A percentile compares a stretch with the other conserved stretches of the same genome.
These are phyloP conservation scores for Talaromyces marneffei DNA, from an alignment of 2,329 filamentous ascomycete species.

Conservation along the genomic window DNA sequence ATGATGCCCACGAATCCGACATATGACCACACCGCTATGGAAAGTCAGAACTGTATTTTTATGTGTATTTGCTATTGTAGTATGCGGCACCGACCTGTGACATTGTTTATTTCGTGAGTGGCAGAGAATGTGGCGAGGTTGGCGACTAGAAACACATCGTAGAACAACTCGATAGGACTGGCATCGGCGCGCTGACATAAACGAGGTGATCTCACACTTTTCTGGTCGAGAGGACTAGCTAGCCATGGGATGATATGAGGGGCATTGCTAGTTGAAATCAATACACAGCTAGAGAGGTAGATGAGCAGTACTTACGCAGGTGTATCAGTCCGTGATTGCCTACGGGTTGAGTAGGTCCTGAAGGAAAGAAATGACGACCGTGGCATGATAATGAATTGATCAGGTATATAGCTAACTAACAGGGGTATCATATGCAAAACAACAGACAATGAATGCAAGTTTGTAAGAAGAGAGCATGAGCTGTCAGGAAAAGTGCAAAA, in stretches of 20 bases:
- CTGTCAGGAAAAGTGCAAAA: neutral
- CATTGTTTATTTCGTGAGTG: constrained; percentile 50
- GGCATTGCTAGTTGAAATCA: constrained; percentile 2
- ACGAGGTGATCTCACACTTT: constrained; percentile 21
- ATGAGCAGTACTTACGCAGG: constrained; percentile 20
- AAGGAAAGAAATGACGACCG: constrained; percentile 27
- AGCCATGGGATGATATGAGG: constrained; percentile 25
- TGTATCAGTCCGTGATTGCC: constrained; percentile 14
- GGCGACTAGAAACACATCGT: constrained; percentile 58
- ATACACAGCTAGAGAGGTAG: neutral
- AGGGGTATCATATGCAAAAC: constrained; percentile 19
- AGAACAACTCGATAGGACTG: constrained; percentile 54
- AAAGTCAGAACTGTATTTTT: neutral
- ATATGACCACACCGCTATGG: constrained; percentile 40
- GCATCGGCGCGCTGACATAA: constrained; percentile 46
- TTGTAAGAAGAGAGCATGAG: neutral
- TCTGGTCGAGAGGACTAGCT: constrained; percentile 29
- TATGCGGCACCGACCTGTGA: constrained; percentile 27
- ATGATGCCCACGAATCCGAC: constrained; percentile 54
- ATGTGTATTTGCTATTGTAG: neutral
- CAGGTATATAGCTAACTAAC: constrained; percentile 19
- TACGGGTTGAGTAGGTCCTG: constrained; percentile 23
- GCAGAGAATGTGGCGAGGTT: constrained; percentile 60
- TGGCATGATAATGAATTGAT: constrained; percentile 23
- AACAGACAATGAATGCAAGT: neutral